Evolutionary conservation across 2,329 filamentous ascomycete genomes (phyloP).

Genomic region (Annulohypoxylon truncatum): DNA sequence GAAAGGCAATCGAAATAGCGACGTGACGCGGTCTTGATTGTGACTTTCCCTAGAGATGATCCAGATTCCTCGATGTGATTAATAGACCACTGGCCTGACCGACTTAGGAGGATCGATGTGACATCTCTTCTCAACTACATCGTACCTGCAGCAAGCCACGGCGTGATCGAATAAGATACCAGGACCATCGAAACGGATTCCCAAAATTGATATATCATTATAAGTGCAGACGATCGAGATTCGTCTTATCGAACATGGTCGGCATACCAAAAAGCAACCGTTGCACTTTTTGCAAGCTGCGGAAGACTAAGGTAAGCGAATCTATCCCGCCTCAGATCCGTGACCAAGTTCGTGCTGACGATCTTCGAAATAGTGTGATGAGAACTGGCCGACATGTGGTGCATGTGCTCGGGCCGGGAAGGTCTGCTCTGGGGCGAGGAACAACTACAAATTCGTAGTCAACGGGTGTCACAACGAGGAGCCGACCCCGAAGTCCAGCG

Average conservation of each 20-base stretch:
- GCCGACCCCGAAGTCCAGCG: constrained; percentile 8
- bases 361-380: constrained; percentile 44
- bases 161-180: constrained; percentile 5
- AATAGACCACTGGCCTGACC: constrained; percentile 28
- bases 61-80: constrained; percentile 20
- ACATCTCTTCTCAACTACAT: constrained; percentile 21
- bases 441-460: constrained; percentile 45
- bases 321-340: neutral
- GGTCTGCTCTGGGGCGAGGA: constrained; percentile 46
- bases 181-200: neutral
- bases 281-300: constrained; percentile 48
- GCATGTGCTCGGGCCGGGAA: constrained; percentile 45
- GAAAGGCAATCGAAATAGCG: constrained; percentile 11
- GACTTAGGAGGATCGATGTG: neutral
- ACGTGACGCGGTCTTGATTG: constrained; percentile 15
- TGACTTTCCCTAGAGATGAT: constrained; percentile 9
- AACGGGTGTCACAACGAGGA: constrained; percentile 47
- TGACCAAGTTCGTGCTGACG: constrained; percentile 16
- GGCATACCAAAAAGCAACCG: constrained; percentile 49
- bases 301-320: constrained; percentile 47
- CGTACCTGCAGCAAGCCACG: constrained; percentile 17
- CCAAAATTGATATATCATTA: constrained; percentile 7
- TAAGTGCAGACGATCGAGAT: neutral
- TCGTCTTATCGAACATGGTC: constrained; percentile 42
- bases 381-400: constrained; percentile 49